Percentiles rank a stretch among this genome's conserved stretches.
phyloP scores from a whole-genome alignment of 192 early-diverging fungal species.

The Kappamyces sp. region DNA sequence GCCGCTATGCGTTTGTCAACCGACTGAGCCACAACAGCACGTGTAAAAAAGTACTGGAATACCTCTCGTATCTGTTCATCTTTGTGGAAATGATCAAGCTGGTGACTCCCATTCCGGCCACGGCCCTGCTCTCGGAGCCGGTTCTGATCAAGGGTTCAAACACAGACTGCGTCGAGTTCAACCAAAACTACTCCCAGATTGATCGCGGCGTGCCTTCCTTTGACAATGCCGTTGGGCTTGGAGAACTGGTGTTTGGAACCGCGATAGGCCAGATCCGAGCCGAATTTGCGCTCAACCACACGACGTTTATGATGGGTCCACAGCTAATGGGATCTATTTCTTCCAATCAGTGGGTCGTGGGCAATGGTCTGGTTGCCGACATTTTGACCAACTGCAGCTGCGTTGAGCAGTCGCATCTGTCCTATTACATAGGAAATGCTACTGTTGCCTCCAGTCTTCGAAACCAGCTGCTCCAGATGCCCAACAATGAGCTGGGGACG shows the following conservation, averaged over 20 bases:
- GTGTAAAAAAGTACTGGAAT: not conserved
- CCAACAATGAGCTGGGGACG: not conserved
- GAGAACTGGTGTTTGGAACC: not conserved
- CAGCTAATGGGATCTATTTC: not conserved
- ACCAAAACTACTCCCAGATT: not conserved
- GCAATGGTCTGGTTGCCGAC: constrained; percentile 2
- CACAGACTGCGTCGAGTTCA: not conserved
- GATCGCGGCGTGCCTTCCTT: not conserved
- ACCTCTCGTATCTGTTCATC: not conserved
- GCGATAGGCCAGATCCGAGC: not conserved
- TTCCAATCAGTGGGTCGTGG: not conserved
- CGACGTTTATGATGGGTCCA: not conserved
- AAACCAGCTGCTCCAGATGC: too few relatives aligned
- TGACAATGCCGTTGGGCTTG: not conserved
- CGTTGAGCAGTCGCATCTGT: not conserved
- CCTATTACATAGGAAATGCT: not conserved
- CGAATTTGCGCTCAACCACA: not conserved
- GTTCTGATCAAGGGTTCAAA: not conserved
- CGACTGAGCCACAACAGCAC: not conserved
- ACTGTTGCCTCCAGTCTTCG: too few relatives aligned
- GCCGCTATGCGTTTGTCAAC: not conserved
- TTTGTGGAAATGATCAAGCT: not conserved
- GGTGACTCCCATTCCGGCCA: not conserved
- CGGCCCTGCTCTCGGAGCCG: not conserved
- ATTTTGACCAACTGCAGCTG: constrained; percentile 10